Conservation (phyloP, 306 rosid genomes). For the Argentina anserina region DNA sequence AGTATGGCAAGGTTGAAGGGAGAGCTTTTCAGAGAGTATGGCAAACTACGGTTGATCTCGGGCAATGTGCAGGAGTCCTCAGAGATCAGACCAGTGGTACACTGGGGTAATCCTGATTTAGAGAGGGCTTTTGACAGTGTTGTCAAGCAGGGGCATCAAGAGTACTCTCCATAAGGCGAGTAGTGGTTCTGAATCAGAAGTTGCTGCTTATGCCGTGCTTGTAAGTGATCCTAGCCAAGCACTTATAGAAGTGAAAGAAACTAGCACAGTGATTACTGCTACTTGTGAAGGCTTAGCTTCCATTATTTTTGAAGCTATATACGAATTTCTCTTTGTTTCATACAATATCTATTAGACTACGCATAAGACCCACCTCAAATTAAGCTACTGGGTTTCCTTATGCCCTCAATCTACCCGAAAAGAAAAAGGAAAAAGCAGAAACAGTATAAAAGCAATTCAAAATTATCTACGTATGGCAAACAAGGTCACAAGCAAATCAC, state of each 20-base stretch:
- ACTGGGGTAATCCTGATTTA: constrained; percentile 50
- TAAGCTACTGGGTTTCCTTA: neutral
- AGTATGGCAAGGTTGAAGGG: constrained; percentile 60
- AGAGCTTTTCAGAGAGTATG: constrained; percentile 43
- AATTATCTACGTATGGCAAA: neutral
- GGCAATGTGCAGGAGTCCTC: constrained; percentile 19
- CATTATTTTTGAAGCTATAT: constrained; percentile 45
- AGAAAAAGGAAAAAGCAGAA: neutral
- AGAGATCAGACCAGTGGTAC: constrained; percentile 36
- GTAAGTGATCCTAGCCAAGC: constrained; percentile 54
- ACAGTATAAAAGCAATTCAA: neutral
- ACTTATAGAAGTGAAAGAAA: constrained; percentile 50
- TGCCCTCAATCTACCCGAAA: neutral
- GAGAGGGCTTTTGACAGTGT: constrained; percentile 47
- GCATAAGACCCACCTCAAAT: no score
- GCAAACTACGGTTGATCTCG: constrained; percentile 41
- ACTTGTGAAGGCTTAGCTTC: constrained; percentile 43
- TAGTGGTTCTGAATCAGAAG: constrained; percentile 30
- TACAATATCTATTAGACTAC: neutral
- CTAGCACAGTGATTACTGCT: constrained; percentile 41
- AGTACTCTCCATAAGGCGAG: constrained; percentile 32
- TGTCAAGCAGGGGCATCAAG: constrained; percentile 56
- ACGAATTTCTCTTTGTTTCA: neutral
- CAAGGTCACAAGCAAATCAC: neutral
- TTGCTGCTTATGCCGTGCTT: constrained; percentile 9